Evolutionary conservation across 768 basidiomycete species (phyloP).

Genomic region (Mycena rebaudengoi): DNA sequence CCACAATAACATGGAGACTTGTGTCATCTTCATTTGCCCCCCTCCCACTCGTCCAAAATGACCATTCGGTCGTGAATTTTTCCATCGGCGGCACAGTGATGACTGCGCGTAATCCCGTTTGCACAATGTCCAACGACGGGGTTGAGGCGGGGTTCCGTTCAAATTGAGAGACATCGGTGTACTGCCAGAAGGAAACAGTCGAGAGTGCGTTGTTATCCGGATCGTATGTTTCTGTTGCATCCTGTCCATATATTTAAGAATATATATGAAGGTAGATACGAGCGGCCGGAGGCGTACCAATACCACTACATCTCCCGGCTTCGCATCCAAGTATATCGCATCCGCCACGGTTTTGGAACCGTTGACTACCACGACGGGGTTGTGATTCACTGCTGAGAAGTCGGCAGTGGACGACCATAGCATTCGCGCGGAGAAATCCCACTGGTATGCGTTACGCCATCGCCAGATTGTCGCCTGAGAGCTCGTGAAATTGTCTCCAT

Average conservation of each 20-base stretch:
- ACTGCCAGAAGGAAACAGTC: conserved; percentile 17
- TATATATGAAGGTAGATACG: neutral
- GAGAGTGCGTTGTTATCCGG: conserved; percentile 12
- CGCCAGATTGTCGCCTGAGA: conserved; percentile 24
- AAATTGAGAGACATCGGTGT: conserved; percentile 10
- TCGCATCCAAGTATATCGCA: neutral
- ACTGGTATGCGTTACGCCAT: conserved; percentile 25
- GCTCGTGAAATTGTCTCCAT: conserved; percentile 10
- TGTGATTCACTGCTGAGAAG: conserved; percentile 19
- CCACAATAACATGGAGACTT: conserved; percentile 20
- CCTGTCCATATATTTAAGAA: neutral
- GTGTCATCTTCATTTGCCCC: conserved; percentile 16
- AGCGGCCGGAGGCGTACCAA: neutral
- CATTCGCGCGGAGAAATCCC: conserved; percentile 26
- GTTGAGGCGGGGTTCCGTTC: neutral
- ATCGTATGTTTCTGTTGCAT: conserved; percentile 10
- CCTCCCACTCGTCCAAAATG: neutral
- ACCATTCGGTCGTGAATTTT: neutral
- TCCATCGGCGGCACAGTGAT: neutral
- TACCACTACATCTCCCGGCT: neutral
- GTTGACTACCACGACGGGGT: conserved; percentile 22
- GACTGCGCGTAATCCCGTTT: neutral
- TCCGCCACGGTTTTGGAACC: neutral
- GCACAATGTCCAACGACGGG: neutral
- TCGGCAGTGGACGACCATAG: conserved; percentile 12